phyloP scores from a whole-genome alignment of 129 eudicot genomes.

The Oenanthe sinensis region DNA sequence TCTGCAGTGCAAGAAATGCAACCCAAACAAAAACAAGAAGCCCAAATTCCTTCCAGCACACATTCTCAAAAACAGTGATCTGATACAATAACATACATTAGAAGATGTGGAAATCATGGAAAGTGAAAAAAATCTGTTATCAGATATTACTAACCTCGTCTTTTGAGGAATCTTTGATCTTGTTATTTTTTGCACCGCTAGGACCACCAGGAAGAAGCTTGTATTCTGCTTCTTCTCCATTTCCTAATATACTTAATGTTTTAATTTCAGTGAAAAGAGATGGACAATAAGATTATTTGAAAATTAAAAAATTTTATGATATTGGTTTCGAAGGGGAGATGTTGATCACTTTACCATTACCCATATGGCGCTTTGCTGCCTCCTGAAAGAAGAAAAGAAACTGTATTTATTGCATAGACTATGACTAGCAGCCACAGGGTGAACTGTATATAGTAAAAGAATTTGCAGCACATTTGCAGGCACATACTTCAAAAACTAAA shows the following conservation, averaged over 20 bases:
- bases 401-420: neutral
- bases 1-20: slow-evolving; percentile 66
- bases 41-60: slow-evolving; percentile 90
- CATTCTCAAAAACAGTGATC: slow-evolving; percentile 64
- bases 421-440: neutral
- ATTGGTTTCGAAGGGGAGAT: slow-evolving; percentile 7
- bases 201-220: slow-evolving; percentile 86
- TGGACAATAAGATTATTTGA: neutral
- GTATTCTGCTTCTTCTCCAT: slow-evolving; percentile 59
- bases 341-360: slow-evolving; percentile 40
- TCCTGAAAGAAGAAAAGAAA: slow-evolving; percentile 40
- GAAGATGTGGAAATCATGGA: neutral
- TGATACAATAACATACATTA: slow-evolving; percentile 18
- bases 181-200: slow-evolving; percentile 20
- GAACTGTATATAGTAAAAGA: neutral
- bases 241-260: slow-evolving; percentile 20
- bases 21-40: slow-evolving; percentile 84
- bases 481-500: neutral
- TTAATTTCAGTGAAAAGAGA: neutral
- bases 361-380: slow-evolving; percentile 45
- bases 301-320: neutral
- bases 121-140: neutral
- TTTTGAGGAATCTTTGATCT: slow-evolving; percentile 29
- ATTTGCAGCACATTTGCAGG: neutral
- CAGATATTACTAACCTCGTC: slow-evolving; percentile 30